A percentile compares a stretch with the other conserved stretches of the same genome.
phyloP scores from a whole-genome alignment of 2,329 filamentous ascomycete species.

The Cephalotrichum gorgonifer region DNA sequence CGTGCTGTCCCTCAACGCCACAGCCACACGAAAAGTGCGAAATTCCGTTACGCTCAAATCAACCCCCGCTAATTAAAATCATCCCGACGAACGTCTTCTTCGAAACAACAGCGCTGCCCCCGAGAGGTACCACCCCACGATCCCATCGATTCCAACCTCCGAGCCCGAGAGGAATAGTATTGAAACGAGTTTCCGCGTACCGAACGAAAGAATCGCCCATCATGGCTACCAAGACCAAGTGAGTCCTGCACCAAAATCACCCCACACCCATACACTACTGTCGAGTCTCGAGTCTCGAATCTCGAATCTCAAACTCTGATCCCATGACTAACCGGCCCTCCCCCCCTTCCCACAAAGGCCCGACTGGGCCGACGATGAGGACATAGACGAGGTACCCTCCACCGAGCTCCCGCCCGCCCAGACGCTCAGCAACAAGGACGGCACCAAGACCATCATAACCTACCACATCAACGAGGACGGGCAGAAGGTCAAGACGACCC shows the following conservation, averaged over 20 bases:
- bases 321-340: slow-evolving; percentile 1
- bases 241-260: background rate
- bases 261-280: slow-evolving; percentile 4
- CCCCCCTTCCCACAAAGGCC: slow-evolving; percentile 23
- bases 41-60: slow-evolving; percentile 3
- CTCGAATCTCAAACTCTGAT: slow-evolving; percentile 1
- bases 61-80: slow-evolving; percentile 1
- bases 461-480: slow-evolving; percentile 86
- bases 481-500: slow-evolving; percentile 95
- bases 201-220: background rate
- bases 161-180: background rate
- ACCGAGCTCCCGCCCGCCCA: slow-evolving; percentile 70
- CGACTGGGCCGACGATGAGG: slow-evolving; percentile 96
- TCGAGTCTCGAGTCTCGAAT: background rate
- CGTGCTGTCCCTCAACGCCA: slow-evolving; percentile 2
- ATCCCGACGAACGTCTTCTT: background rate
- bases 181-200: background rate
- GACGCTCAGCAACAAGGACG: slow-evolving; percentile 94
- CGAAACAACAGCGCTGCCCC: too few species aligned
- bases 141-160: background rate
- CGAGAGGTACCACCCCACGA: background rate
- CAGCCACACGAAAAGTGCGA: slow-evolving; percentile 6
- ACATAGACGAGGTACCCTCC: slow-evolving; percentile 62
- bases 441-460: slow-evolving; percentile 89
- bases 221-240: slow-evolving; percentile 5